Evolutionary conservation across 352 stramenopile genomes (phyloP).

Genomic region (Pythium scleroteichum): DNA sequence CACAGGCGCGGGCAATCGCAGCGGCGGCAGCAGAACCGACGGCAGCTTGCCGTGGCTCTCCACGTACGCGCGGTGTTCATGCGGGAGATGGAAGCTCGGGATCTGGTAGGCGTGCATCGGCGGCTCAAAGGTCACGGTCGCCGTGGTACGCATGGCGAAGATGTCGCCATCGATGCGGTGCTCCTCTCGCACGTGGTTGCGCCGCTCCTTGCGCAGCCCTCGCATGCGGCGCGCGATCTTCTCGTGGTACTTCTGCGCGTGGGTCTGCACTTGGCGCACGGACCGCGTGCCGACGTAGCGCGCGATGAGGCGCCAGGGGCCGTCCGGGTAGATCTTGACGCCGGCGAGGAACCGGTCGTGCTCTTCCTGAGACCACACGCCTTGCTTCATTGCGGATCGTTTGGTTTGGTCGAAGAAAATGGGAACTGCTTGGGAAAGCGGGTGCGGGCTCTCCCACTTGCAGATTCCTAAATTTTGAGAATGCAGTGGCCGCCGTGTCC

Average conservation of each 20-base stretch:
- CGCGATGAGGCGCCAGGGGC: constrained; percentile 24
- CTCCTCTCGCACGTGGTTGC: constrained; percentile 17
- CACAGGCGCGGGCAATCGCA: constrained; percentile 4
- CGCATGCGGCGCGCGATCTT: constrained; percentile 25
- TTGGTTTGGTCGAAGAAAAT: background rate
- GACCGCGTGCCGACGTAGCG: constrained; percentile 24
- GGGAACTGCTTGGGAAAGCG: background rate
- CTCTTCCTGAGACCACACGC: constrained; percentile 31
- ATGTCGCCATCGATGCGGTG: constrained; percentile 22
- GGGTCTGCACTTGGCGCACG: constrained; percentile 25
- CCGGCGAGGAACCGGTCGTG: constrained; percentile 29
- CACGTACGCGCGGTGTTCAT: background rate
- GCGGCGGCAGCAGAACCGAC: constrained; percentile 6
- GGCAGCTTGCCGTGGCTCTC: background rate
- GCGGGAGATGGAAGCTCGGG: background rate
- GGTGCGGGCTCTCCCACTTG: background rate
- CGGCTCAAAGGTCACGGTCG: no score
- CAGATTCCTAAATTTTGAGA: no score
- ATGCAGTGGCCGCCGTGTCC: no score
- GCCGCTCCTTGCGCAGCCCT: constrained; percentile 17
- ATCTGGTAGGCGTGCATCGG: background rate
- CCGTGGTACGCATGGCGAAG: background rate
- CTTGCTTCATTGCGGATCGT: constrained; percentile 19
- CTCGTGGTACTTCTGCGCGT: constrained; percentile 24
- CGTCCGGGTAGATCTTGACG: constrained; percentile 25